Conservation (phyloP, 164 flowering plant genomes). For the Vitis riparia region DNA sequence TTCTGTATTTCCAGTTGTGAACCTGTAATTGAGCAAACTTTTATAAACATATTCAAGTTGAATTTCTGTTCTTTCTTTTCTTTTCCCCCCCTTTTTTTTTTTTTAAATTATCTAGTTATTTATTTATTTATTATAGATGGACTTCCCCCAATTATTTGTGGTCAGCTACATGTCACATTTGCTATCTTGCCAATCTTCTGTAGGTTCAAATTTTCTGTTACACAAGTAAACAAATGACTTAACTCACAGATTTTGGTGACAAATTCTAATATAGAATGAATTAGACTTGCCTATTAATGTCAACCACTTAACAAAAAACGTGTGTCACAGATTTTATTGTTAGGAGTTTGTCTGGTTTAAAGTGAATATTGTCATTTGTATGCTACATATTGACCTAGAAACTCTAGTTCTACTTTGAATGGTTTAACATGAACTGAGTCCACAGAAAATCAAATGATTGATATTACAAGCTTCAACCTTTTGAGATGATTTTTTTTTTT, state of each 20-base stretch:
- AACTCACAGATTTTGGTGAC: too few species aligned
- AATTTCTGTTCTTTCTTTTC: too few species aligned
- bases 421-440: not conserved
- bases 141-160: not conserved
- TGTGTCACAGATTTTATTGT: not conserved
- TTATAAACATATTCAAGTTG: not conserved
- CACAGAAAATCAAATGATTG: not conserved
- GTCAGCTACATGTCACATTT: not conserved
- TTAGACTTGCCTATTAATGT: slow-evolving; percentile 1
- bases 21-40: not conserved
- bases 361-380: not conserved
- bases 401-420: not conserved
- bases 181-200: not conserved
- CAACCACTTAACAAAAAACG: slow-evolving; percentile 3
- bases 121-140: too few species aligned
- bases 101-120: too few species aligned
- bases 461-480: too few species aligned
- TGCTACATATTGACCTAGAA: not conserved
- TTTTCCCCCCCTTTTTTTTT: too few species aligned
- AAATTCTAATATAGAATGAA: not conserved
- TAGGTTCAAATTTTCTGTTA: not conserved
- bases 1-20: not conserved
- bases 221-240: not conserved
- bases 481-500: too few species aligned
- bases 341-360: not conserved